Evolutionary conservation across 2,329 filamentous ascomycete genomes (phyloP), one percentile per base, ranked within the genome.

Genomic region (Apiospora phragmitis): DNA sequence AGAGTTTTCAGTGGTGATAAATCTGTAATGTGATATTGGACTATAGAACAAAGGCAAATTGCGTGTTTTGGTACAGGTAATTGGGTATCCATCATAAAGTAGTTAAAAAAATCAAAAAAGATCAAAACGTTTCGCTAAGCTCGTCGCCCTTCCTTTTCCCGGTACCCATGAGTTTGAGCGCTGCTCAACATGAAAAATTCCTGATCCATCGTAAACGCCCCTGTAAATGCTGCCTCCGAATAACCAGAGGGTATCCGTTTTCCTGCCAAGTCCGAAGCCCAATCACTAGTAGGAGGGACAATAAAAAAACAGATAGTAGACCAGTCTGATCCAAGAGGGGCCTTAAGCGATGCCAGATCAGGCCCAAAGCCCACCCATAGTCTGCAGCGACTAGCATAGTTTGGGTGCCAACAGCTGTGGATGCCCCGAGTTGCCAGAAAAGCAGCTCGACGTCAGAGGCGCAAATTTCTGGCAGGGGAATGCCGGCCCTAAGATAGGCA

Each of bases 401-500:
- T 62, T 62, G 55, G 55, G 55, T 62, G 55, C 55, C 55, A 62
- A 62, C 55, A 21, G 55, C 29, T 1, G 55, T 62, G 55, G 55
- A 38, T n/a, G 32, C 3, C 55, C 18, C 6, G 55, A 38, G 18
- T 32, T n/a, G 32, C 32, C 55, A 62, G 55, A 35, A 11, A 59
- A 59, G 55, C 55, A 62, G 3, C 55, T 62, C 55, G 55, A 62
- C 55, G 55, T 62, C 55, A 62, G 55, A 62, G 55, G 32, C 55
- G 55, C 55, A 38, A 35, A 62, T 38, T 62, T 38, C 55, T 62
- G 55, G 55, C 55, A 62, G 55, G 55, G 55, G 55, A 62, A 62
- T 62, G 32, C 55, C 55, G 55, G 55, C 55, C 55, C 55, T 62
- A 62, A 62, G 38, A 62, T 38, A 62, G 51, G 24, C 29, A 59